Base-by-base conservation (phyloP, 2,329 filamentous ascomycete species). In the Anthostomella pinea region DNA sequence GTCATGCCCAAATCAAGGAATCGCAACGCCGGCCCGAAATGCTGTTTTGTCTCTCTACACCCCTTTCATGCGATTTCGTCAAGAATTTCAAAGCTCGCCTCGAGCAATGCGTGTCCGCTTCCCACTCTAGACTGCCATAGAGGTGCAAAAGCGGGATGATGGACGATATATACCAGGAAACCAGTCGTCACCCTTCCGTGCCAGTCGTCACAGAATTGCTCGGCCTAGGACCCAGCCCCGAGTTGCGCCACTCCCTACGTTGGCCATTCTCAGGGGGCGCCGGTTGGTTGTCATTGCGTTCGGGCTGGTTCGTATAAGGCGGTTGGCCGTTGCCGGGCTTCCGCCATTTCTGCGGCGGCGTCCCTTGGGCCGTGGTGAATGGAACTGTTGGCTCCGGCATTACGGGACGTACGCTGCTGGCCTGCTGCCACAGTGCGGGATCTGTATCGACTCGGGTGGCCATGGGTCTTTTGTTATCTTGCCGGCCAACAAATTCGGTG, bases 401-500 rank as follows among this genome's bases (percentile, higher is more conserved):
- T 8, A 47, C 79, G 39, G 90, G 85, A 31, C 89, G 80, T 25
- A 91, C 88, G 31, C 85, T 89, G 48, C 80, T 83, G 62, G 95
- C 89, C 57, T 87, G 85, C 53, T 88, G 83, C 81, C 84, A 88
- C 5, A 86, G 76, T 15, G 85, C 77, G 5, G 86, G 87, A 57
- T 97, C 91, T n/a, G 85, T 87, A 58, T 96, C 90, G 34, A 95
- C 87, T 39, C 85, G 66, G 35, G 74, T 68, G 56, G 68, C 79
- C 41, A 70, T 68, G 20, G 70, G 75, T 34, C 70, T 72, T 56
- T 73, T 64, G 65, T 84, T 71, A 62, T 78, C 75, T 59, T 71
- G 71, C 63, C 73, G 68, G 63, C 72, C 67, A 57, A 72, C 67
- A 60, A 74, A 67, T 57, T 80, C 72, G 60, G 73, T 66, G 55